Conservation (phyloP, 192 early-diverging fungal genomes). For the Mortierella hygrophila region DNA sequence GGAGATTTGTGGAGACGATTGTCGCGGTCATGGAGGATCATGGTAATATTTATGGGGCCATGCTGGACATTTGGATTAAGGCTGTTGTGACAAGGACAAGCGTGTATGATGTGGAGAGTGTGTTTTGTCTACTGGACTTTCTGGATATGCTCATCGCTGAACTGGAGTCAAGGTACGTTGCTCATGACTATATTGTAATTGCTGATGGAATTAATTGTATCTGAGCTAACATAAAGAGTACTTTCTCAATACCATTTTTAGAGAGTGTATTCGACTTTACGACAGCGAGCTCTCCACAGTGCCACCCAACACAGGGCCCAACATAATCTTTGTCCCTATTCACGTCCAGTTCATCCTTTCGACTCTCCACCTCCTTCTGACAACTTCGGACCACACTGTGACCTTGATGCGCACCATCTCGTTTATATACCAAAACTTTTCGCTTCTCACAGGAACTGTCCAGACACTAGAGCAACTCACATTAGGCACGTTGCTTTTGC, state of each 20-base stretch:
- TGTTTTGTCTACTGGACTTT: conserved; percentile 66
- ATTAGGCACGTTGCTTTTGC: conserved; percentile 44
- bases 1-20: conserved; percentile 62
- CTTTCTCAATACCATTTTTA: conserved; percentile 10
- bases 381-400: conserved; percentile 61
- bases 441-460: conserved; percentile 56
- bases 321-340: conserved; percentile 31
- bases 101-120: conserved; percentile 63
- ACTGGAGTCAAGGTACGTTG: conserved; percentile 52
- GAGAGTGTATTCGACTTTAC: conserved; percentile 46
- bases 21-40: conserved; percentile 58
- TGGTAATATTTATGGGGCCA: conserved; percentile 61
- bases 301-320: conserved; percentile 18
- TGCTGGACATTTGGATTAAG: conserved; percentile 64
- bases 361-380: conserved; percentile 53
- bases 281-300: conserved; percentile 38
- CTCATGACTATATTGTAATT: neutral
- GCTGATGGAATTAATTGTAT: neutral
- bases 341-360: conserved; percentile 60
- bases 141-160: conserved; percentile 60
- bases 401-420: conserved; percentile 61
- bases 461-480: conserved; percentile 54
- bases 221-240: neutral
- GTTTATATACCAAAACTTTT: conserved; percentile 65
- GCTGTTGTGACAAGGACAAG: conserved; percentile 62